Evolutionary conservation across 1,284 basidiomycete genomes (phyloP), one percentile per base, ranked within the genome.

Genomic region (Fomitopsis schrenkii): DNA sequence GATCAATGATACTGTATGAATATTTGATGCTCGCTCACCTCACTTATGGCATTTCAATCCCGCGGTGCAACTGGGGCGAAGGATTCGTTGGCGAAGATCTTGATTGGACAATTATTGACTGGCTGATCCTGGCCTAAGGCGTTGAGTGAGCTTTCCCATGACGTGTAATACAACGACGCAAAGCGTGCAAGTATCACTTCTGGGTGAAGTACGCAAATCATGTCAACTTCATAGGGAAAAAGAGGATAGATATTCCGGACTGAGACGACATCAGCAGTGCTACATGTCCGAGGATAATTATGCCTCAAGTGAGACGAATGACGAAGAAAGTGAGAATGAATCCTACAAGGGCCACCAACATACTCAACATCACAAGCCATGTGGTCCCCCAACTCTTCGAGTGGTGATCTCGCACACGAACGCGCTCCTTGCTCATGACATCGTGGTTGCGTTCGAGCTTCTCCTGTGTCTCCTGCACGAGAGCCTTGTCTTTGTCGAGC

Each of bases 281-380:
- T 33, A 50, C 28, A 33, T 30, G 3, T 30, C 28, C 48, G 26
- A 48, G 3, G 2, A 5, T 8, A 9, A 33, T 12, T 2, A 15
- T 33, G 15, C 12, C 14, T 50, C 28, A 50, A 33, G 86, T 86
- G 44, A 92, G 74, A 55, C 90, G 82, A 65, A 93, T 91, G 53
- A 93, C 67, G 58, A 86, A 80, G 64, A 93, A 85, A 80, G 90
- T 91, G 33, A 88, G 59, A 40, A 91, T 71, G 72, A 93, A 93
- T 1, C 88, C 76, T 30, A 88, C 68, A 14, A 83, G 63, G 5
- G 90, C 90, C 5, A 80, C 77, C 9, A 87, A 9, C 15, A 93
- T 71, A 61, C 88, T 84, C 55, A 81, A 77, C 8, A 92, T 67
- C 6, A 84, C 80, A 64, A 93, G 72, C 74, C 91, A 93, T 1